Base-by-base conservation (phyloP, 2,329 filamentous ascomycete species). In the Cladorrhinum sp. region DNA sequence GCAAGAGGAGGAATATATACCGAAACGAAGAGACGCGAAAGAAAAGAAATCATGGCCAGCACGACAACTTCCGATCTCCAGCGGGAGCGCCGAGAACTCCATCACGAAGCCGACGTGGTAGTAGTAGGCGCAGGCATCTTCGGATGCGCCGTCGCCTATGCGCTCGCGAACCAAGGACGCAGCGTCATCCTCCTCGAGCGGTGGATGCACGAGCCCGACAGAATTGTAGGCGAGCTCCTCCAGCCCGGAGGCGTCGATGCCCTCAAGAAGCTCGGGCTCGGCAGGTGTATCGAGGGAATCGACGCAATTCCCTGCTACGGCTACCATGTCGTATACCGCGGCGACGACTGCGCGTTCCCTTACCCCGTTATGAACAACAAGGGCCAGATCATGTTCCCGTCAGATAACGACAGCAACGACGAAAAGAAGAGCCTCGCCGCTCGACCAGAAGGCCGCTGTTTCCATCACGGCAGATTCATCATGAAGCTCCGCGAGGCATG, bases 381-480 rank as follows among this genome's bases (percentile, higher is more conserved):
- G 14, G 80, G 81, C 42, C 68, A 75, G 39, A 75, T 81, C 39
- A 23, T 64, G 3, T 51, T 59, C 7, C 49, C 49, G 4, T 26
- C 49, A 24, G 21, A 24, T 20, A 6, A 18, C 14, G 21, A 20
- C 7, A 56, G 24, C n/a, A n/a, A n/a, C 7, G 42, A 55, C 10
- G 56, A 56, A 20, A 60, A 24, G 3, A 58, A 49, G 54, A 42
- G 58, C 24, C 18, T 59, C 28, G 24, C 64, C 65, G 21, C 55
- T 55, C 48, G 81, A 64, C 87, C 90, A 1, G 83, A 91, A 71
- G 95, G 95, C 42, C 81, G 89, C 64, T 85, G 85, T 52, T 99
- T 99, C 74, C 95, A 99, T 79, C 95, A 99, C 77, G 95, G 95
- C 52, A 86, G 92, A 68, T 97, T 99, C 76, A 92, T 99, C 69